phyloP scores from a whole-genome alignment of 805 yeast genomes.

The Diddensiella transvaalensis region DNA sequence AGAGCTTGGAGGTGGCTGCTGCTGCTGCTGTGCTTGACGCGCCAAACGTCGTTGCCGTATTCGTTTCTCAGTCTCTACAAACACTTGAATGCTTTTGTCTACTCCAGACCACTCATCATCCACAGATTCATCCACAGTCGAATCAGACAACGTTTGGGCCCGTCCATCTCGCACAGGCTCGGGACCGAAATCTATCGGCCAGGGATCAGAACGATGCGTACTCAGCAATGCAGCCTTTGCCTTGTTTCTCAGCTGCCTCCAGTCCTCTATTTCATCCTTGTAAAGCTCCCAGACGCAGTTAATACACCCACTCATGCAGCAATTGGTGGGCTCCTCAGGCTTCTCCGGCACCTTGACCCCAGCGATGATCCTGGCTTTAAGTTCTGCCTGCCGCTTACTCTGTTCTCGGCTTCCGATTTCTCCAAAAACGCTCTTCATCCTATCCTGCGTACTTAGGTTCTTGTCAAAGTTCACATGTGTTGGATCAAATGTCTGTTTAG shows the following conservation, averaged over 20 bases:
- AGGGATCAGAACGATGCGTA: conserved; percentile 39
- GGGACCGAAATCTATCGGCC: conserved; percentile 68
- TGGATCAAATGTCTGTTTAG: conserved; percentile 24
- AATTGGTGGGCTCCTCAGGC: conserved; percentile 90
- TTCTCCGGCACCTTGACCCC: conserved; percentile 79
- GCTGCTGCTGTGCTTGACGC: not conserved
- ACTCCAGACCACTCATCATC: conserved; percentile 56
- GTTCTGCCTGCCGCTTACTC: conserved; percentile 32
- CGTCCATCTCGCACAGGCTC: conserved; percentile 29
- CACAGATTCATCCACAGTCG: conserved; percentile 28
- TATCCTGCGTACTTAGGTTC: conserved; percentile 16
- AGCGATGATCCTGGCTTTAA: conserved; percentile 38
- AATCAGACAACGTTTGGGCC: not conserved
- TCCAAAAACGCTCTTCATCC: conserved; percentile 32
- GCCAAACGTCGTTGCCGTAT: conserved; percentile 41
- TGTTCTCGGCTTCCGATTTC: conserved; percentile 33
- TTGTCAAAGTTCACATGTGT: conserved; percentile 5
- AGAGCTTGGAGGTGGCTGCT: not conserved
- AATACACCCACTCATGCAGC: conserved; percentile 96
- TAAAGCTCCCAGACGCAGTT: conserved; percentile 96
- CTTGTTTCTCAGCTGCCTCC: conserved; percentile 57
- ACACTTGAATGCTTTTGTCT: conserved; percentile 73
- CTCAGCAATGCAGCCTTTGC: conserved; percentile 54
- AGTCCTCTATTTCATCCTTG: conserved; percentile 81
- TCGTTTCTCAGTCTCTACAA: conserved; percentile 76